These are phyloP conservation scores for Fusarium sp. DNA, from an alignment of 2,329 filamentous ascomycete species.

Conservation along the genomic window DNA sequence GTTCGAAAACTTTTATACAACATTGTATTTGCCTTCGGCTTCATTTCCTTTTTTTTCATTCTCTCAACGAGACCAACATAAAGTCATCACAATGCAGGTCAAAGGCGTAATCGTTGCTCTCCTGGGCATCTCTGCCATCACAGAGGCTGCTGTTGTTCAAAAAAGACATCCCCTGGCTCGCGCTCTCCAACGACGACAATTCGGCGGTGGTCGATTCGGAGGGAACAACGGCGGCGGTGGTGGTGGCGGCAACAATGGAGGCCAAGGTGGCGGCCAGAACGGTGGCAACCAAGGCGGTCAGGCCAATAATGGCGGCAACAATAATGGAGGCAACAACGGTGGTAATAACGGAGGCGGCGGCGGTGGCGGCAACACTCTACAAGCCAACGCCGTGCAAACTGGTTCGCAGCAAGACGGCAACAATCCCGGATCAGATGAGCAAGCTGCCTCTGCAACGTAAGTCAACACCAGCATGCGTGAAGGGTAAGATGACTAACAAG, in stretches of 20 bases:
- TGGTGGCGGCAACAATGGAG: slow-evolving; percentile 43
- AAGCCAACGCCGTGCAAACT: slow-evolving; percentile 60
- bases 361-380: slow-evolving; percentile 51
- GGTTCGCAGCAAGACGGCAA: slow-evolving; percentile 64
- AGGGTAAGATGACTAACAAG: slow-evolving; percentile 19
- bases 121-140: slow-evolving; percentile 59
- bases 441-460: slow-evolving; percentile 66
- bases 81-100: slow-evolving; percentile 62
- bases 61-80: slow-evolving; percentile 40
- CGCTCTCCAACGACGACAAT: slow-evolving; percentile 58
- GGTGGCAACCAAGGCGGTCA: slow-evolving; percentile 35
- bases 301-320: slow-evolving; percentile 32
- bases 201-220: slow-evolving; percentile 43
- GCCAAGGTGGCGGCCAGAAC: slow-evolving; percentile 40
- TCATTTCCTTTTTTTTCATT: slow-evolving; percentile 23
- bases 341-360: slow-evolving; percentile 38
- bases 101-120: slow-evolving; percentile 64
- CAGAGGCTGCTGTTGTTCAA: slow-evolving; percentile 60
- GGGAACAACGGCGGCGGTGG: slow-evolving; percentile 45
- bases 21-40: slow-evolving; percentile 21
- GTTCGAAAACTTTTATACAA: slow-evolving; percentile 40
- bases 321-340: slow-evolving; percentile 45
- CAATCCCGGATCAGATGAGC: slow-evolving; percentile 58
- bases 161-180: slow-evolving; percentile 54
- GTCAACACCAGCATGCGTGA: slow-evolving; percentile 39